Conservation (phyloP, 1,284 basidiomycete species). For the Cryptococcus wingfieldii region DNA sequence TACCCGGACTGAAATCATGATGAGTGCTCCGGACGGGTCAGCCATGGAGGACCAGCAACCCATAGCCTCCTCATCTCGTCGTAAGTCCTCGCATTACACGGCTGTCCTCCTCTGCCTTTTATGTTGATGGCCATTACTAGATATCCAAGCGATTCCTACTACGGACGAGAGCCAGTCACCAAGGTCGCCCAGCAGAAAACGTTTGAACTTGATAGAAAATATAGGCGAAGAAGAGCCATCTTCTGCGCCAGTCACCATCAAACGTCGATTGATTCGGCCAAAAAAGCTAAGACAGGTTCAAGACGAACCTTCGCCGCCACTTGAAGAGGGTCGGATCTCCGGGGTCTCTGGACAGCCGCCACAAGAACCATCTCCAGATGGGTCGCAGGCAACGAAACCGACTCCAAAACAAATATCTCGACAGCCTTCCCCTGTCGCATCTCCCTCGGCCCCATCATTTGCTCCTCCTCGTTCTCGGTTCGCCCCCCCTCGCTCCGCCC, state of each 20-base stretch:
- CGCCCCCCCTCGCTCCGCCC: slow-evolving; percentile 67
- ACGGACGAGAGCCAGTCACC: neutral
- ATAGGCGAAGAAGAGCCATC: neutral
- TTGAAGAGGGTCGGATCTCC: neutral
- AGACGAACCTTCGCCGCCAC: slow-evolving; percentile 4
- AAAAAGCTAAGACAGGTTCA: slow-evolving; percentile 32
- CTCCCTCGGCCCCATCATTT: neutral
- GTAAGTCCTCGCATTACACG: neutral
- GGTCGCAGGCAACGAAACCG: neutral
- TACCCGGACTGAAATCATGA: too few species aligned
- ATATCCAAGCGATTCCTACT: neutral
- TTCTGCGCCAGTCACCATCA: slow-evolving; percentile 18
- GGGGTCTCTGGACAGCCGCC: neutral
- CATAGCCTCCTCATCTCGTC: slow-evolving; percentile 11
- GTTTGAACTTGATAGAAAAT: slow-evolving; percentile 8
- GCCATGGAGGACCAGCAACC: slow-evolving; percentile 2
- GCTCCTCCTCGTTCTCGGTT: slow-evolving; percentile 36
- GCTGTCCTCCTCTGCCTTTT: neutral
- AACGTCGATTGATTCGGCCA: slow-evolving; percentile 34
- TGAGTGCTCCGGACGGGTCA: neutral
- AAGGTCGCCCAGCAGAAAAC: neutral
- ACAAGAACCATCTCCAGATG: neutral
- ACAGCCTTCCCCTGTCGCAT: neutral
- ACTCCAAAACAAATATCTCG: slow-evolving; percentile 6
- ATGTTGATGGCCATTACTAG: neutral